Evolutionary conservation across 305 asterid genomes (phyloP).

Genomic region (Petunia hybrid): DNA sequence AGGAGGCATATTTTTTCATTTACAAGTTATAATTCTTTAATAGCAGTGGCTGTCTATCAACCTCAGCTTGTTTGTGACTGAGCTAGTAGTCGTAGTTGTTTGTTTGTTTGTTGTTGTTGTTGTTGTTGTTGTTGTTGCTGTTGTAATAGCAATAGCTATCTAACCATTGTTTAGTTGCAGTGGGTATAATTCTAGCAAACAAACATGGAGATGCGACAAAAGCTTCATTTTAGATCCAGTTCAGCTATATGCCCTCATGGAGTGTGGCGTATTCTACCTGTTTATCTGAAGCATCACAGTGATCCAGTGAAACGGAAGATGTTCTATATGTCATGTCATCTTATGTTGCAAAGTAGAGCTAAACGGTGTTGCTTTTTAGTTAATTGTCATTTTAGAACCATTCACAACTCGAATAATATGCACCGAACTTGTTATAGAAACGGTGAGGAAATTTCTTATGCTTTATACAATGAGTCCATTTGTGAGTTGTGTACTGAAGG

Average conservation of each 20-base stretch:
- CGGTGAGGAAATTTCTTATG: slow-evolving; percentile 65
- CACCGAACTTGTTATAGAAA: slow-evolving; percentile 16
- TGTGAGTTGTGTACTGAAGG: slow-evolving; percentile 69
- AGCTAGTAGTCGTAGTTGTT: too few relatives aligned
- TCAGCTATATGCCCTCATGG: slow-evolving; percentile 12
- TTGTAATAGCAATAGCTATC: not conserved
- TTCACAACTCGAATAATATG: slow-evolving; percentile 20
- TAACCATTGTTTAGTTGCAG: not conserved
- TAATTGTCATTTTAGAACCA: slow-evolving; percentile 26
- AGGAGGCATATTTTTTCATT: too few relatives aligned
- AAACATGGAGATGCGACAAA: not conserved
- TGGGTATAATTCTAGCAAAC: not conserved
- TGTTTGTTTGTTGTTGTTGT: too few relatives aligned
- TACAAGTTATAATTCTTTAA: too few relatives aligned
- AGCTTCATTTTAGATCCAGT: slow-evolving; percentile 9
- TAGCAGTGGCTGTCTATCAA: too few relatives aligned
- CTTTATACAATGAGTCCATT: slow-evolving; percentile 58
- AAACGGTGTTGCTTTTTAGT: slow-evolving; percentile 28
- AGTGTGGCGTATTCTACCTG: slow-evolving; percentile 2
- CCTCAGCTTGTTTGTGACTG: too few relatives aligned
- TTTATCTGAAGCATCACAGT: slow-evolving; percentile 5
- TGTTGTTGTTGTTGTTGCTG: not conserved
- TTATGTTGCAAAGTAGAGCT: slow-evolving; percentile 19
- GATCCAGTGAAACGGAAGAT: not conserved
- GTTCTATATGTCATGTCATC: not conserved